Conservation (phyloP, 495 filamentous ascomycete genomes). For the Trichocladium antarcticum region DNA sequence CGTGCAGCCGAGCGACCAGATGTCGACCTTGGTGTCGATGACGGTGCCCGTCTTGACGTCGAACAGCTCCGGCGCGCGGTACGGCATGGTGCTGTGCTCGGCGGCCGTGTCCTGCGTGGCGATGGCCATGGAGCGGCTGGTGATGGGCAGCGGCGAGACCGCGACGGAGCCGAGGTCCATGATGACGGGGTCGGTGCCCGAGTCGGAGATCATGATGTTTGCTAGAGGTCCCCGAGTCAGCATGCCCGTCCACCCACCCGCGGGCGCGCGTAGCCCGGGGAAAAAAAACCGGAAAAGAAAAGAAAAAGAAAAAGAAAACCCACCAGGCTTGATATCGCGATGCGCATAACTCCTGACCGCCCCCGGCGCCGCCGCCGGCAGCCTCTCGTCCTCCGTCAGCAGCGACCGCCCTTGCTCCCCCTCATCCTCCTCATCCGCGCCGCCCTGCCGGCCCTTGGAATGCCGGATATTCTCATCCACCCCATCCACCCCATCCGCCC, state of each 20-base stretch:
- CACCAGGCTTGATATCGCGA: conserved; percentile 94
- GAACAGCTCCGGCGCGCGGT: conserved; percentile 93
- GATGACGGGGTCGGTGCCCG: conserved; percentile 78
- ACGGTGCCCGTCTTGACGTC: conserved; percentile 90
- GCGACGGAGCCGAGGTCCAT: conserved; percentile 96
- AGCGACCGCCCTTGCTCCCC: conserved; percentile 64
- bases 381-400: conserved; percentile 73
- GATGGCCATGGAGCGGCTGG: conserved; percentile 79
- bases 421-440: conserved; percentile 53
- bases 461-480: conserved; percentile 38
- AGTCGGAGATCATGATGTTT: conserved; percentile 96
- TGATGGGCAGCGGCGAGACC: conserved; percentile 83
- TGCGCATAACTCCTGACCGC: conserved; percentile 78
- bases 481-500: conserved; percentile 18
- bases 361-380: conserved; percentile 53
- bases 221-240: conserved; percentile 4
- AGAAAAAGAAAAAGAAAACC: conserved; percentile 5
- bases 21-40: conserved; percentile 94
- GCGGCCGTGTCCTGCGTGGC: conserved; percentile 88
- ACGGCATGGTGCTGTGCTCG: conserved; percentile 96
- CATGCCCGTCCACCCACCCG: background rate
- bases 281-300: too few species aligned
- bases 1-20: conserved; percentile 95
- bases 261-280: background rate
- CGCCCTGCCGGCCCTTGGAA: conserved; percentile 47